Percentiles rank a stretch among this genome's conserved stretches.
These are phyloP conservation scores for Fusarium devonianum DNA, from an alignment of 2,329 filamentous ascomycete genomes.

Conservation along the genomic window DNA sequence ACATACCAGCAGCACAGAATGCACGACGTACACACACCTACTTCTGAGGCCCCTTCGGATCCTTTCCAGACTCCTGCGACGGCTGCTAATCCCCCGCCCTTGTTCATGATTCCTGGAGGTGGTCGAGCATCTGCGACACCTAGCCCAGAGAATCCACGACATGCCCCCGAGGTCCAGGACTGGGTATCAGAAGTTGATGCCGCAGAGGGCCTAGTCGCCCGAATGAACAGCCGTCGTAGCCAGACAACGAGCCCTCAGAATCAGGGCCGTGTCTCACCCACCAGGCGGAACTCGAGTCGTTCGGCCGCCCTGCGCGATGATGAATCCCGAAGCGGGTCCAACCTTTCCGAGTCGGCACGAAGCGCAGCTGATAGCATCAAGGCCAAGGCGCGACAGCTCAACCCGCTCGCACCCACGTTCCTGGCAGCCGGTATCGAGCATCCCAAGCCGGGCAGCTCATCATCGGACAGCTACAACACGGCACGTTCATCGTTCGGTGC, in stretches of 20 bases:
- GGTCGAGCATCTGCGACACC: constrained; percentile 48
- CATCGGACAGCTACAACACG: constrained; percentile 59
- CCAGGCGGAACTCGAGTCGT: constrained; percentile 48
- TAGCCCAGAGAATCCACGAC: constrained; percentile 50
- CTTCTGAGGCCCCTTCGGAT: constrained; percentile 52
- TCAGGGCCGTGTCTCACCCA: constrained; percentile 49
- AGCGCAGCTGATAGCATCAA: constrained; percentile 54
- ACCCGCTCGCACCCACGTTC: constrained; percentile 43
- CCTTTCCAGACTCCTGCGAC: constrained; percentile 58
- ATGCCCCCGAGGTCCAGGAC: constrained; percentile 63
- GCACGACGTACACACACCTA: constrained; percentile 44
- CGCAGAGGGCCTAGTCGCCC: constrained; percentile 59
- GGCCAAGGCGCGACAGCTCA: constrained; percentile 47
- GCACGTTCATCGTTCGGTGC: constrained; percentile 60
- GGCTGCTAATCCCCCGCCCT: constrained; percentile 23
- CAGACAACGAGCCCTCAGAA: constrained; percentile 23
- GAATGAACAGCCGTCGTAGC: constrained; percentile 46
- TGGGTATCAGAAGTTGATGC: constrained; percentile 66
- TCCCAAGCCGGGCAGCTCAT: constrained; percentile 51
- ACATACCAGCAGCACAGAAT: constrained; percentile 39
- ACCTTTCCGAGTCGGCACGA: constrained; percentile 61
- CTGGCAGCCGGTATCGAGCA: constrained; percentile 39
- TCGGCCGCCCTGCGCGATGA: constrained; percentile 51
- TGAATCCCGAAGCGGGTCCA: constrained; percentile 63
- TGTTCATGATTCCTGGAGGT: constrained; percentile 41